Conservation (phyloP, 2,329 filamentous ascomycete species). For the Penicillium sp. region DNA sequence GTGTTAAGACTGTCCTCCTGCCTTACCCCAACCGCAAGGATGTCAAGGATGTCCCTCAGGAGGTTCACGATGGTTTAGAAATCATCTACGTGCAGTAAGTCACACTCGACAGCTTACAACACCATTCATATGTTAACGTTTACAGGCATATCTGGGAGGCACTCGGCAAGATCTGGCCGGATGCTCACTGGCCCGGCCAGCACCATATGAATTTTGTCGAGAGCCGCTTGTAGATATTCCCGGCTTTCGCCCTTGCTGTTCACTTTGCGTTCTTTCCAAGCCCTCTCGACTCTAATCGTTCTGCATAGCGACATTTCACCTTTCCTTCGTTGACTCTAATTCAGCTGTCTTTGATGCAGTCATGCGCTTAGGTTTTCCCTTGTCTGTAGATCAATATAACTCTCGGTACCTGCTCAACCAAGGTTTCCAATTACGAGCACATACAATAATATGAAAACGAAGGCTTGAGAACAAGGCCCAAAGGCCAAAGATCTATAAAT, state of each 20-base stretch:
- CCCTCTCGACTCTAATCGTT: slow-evolving; percentile 9
- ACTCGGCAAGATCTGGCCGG: slow-evolving; percentile 86
- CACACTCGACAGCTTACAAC: not conserved
- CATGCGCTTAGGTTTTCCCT: slow-evolving; percentile 4
- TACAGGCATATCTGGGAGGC: slow-evolving; percentile 89
- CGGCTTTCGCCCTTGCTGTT: not conserved
- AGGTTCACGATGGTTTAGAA: slow-evolving; percentile 81
- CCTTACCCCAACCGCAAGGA: slow-evolving; percentile 90
- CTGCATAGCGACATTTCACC: slow-evolving; percentile 16
- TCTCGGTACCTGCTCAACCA: not conserved
- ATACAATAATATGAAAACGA: not conserved
- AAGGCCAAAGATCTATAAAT: slow-evolving; percentile 3
- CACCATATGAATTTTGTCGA: slow-evolving; percentile 68
- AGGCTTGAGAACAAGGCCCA: not conserved
- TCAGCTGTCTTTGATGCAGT: slow-evolving; percentile 9
- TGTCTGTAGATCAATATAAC: slow-evolving; percentile 10
- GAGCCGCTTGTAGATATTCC: slow-evolving; percentile 65
- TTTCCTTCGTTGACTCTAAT: slow-evolving; percentile 5
- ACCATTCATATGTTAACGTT: slow-evolving; percentile 11
- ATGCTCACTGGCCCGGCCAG: slow-evolving; percentile 77
- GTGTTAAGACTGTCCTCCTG: slow-evolving; percentile 89
- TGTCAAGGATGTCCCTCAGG: slow-evolving; percentile 81
- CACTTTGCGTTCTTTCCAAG: not conserved
- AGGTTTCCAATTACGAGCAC: not conserved
- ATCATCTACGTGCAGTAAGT: slow-evolving; percentile 86